Percentiles rank a stretch among this genome's conserved stretches.
These are phyloP conservation scores for Suillus decipiens DNA, from an alignment of 768 basidiomycete genomes.

Conservation along the genomic window DNA sequence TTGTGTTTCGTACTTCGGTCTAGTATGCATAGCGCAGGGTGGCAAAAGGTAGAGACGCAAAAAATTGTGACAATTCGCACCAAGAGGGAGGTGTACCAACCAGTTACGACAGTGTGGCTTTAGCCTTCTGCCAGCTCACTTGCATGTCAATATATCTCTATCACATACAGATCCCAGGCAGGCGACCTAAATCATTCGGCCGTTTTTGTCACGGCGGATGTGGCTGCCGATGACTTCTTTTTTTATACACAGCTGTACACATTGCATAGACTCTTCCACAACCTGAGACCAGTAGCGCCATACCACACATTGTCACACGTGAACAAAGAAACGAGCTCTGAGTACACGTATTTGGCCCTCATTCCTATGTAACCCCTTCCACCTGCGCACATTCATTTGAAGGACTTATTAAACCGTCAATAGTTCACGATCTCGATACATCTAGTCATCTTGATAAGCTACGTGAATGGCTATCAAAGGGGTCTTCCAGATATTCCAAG, in stretches of 20 bases:
- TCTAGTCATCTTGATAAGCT: neutral
- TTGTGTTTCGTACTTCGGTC: slow-evolving; percentile 25
- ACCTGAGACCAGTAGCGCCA: neutral
- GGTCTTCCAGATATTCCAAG: slow-evolving; percentile 18
- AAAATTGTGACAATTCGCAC: slow-evolving; percentile 22
- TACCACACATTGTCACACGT: neutral
- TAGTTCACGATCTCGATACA: neutral
- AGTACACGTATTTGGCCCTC: neutral
- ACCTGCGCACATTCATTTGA: neutral
- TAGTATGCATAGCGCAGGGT: slow-evolving; percentile 23
- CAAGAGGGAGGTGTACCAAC: slow-evolving; percentile 18
- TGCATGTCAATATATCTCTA: neutral
- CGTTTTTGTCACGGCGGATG: too few species aligned
- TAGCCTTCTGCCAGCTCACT: slow-evolving; percentile 1
- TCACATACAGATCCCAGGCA: too few species aligned
- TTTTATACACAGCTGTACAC: neutral
- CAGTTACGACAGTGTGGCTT: slow-evolving; percentile 20
- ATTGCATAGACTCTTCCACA: neutral
- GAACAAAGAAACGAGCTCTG: neutral
- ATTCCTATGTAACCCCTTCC: neutral
- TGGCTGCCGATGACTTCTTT: neutral
- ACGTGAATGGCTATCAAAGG: slow-evolving; percentile 19
- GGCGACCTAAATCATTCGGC: neutral
- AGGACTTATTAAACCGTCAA: neutral
- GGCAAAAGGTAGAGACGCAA: slow-evolving; percentile 23